Evolutionary conservation across 495 filamentous ascomycete genomes (phyloP).

Genomic region (Elaphomyces granulatus): DNA sequence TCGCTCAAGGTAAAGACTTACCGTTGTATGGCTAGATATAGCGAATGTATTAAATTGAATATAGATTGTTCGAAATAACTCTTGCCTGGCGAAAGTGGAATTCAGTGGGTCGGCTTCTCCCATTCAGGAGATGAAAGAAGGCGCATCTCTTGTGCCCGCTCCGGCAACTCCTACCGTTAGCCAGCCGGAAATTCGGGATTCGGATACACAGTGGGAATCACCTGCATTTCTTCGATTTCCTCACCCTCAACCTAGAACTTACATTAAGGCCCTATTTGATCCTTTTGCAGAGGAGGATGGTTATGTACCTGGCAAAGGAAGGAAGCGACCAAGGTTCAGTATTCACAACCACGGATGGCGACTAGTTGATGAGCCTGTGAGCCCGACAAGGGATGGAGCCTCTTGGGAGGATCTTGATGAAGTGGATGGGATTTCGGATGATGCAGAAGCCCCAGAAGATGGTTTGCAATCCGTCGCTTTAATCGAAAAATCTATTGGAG

Average conservation of each 20-base stretch:
- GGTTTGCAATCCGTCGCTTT: no score
- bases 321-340: slow-evolving; percentile 62
- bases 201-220: slow-evolving; percentile 59
- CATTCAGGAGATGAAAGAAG: slow-evolving; percentile 9
- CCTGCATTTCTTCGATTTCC: slow-evolving; percentile 61
- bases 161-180: no score
- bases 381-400: slow-evolving; percentile 38
- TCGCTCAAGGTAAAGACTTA: slow-evolving; percentile 38
- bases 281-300: slow-evolving; percentile 62
- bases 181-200: no score
- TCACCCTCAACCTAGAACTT: slow-evolving; percentile 43
- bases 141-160: not conserved
- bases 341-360: slow-evolving; percentile 54
- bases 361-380: slow-evolving; percentile 50
- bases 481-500: no score
- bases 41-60: no score
- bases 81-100: slow-evolving; percentile 23
- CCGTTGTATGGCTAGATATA: no score
- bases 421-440: no score
- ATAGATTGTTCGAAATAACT: slow-evolving; percentile 24
- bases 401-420: no score
- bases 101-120: slow-evolving; percentile 31
- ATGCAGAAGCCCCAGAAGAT: no score
- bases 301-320: slow-evolving; percentile 43
- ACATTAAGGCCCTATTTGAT: slow-evolving; percentile 44